These are phyloP conservation scores for Musa balbisiana DNA, from an alignment of 202 grass and related monocot species.

Conservation along the genomic window DNA sequence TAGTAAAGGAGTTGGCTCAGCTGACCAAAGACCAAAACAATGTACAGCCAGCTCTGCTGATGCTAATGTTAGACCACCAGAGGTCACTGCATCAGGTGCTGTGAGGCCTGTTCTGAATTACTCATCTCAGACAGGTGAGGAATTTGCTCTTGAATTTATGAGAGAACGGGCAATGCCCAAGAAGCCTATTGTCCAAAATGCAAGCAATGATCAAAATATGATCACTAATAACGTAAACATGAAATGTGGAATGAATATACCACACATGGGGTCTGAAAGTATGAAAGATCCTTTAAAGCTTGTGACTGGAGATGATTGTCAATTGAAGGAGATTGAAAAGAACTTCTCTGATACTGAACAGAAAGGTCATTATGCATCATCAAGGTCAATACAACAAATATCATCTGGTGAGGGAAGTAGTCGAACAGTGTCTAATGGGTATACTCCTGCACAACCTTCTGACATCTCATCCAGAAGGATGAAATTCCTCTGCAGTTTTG, in stretches of 20 bases:
- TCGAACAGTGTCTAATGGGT: constrained; percentile 34
- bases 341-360: constrained; percentile 50
- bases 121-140: constrained; percentile 92
- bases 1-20: constrained; percentile 32
- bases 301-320: constrained; percentile 27
- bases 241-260: constrained; percentile 30
- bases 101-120: constrained; percentile 82
- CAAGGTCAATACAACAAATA: constrained; percentile 32
- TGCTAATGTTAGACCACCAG: constrained; percentile 29
- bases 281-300: constrained; percentile 46
- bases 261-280: constrained; percentile 35
- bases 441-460: constrained; percentile 62
- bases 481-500: constrained; percentile 86
- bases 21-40: constrained; percentile 28
- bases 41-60: constrained; percentile 32
- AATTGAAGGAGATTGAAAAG: constrained; percentile 33
- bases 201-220: constrained; percentile 39
- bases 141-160: constrained; percentile 95
- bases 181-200: constrained; percentile 41
- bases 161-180: constrained; percentile 67
- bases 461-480: constrained; percentile 51
- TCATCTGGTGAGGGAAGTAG: constrained; percentile 44
- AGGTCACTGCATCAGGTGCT: constrained; percentile 29
- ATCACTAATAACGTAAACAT: constrained; percentile 39
- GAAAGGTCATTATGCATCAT: constrained; percentile 45